Evolutionary conservation across 106 monocot species (phyloP).

Genomic region (Dioscorea dumetorum): DNA sequence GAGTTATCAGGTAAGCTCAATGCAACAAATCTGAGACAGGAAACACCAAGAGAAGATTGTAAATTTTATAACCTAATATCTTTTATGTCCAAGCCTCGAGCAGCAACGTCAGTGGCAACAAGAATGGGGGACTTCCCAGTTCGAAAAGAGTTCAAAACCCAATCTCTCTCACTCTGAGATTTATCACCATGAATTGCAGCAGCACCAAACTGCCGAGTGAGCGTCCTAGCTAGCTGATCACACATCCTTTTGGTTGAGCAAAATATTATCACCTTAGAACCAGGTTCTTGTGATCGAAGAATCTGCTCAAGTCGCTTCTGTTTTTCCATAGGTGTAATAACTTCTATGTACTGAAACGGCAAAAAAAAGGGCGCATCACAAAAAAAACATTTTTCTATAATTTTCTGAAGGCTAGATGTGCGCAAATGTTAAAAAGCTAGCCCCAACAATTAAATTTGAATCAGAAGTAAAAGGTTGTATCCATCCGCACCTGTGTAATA

Average conservation of each 20-base stretch:
- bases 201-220: conserved; percentile 64
- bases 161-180: conserved; percentile 71
- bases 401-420: too few species aligned
- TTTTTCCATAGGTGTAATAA: conserved; percentile 62
- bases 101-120: conserved; percentile 30
- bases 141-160: conserved; percentile 60
- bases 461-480: neutral
- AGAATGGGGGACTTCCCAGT: conserved; percentile 55
- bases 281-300: conserved; percentile 68
- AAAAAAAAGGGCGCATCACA: neutral
- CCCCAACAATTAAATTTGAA: neutral
- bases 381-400: neutral
- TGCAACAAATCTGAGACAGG: too few species aligned
- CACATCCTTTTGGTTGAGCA: conserved; percentile 91
- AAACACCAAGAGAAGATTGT: neutral
- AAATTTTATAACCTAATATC: conserved; percentile 47
- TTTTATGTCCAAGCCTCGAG: conserved; percentile 70
- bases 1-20: too few species aligned
- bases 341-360: conserved; percentile 55
- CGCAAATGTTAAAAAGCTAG: too few species aligned
- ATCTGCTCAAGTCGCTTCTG: conserved; percentile 71
- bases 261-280: conserved; percentile 68
- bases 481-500: conserved; percentile 73
- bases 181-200: conserved; percentile 22
- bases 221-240: conserved; percentile 54